Conservation (phyloP, 805 yeast genomes). For the Saccharomycopsis malanga region DNA sequence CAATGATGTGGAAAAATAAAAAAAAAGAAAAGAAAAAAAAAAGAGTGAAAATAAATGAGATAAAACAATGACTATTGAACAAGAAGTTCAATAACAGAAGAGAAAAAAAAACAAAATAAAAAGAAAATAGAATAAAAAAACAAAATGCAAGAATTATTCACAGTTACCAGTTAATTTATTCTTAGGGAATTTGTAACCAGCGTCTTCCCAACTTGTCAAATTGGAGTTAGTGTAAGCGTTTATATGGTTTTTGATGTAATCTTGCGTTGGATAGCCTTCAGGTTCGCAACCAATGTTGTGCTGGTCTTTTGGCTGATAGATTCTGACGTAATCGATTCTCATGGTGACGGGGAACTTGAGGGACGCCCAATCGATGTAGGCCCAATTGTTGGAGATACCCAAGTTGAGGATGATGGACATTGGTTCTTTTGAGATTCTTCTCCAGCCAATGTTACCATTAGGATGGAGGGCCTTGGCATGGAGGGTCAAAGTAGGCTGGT, state of each 20-base stretch:
- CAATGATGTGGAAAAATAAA: neutral
- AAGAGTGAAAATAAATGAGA: neutral
- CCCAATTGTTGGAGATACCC: conserved; percentile 91
- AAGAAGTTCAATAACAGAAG: neutral
- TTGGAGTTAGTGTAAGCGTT: conserved; percentile 66
- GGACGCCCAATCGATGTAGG: conserved; percentile 84
- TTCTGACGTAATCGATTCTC: conserved; percentile 77
- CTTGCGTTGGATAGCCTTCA: conserved; percentile 70
- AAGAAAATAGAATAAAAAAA: conserved; percentile 23
- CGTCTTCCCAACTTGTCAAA: conserved; percentile 63
- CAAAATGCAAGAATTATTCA: conserved; percentile 21
- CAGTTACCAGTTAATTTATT: conserved; percentile 51
- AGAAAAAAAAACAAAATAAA: neutral
- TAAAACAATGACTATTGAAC: neutral
- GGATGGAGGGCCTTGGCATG: conserved; percentile 75
- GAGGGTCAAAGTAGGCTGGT: conserved; percentile 65
- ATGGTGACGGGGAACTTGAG: conserved; percentile 71
- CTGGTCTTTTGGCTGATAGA: conserved; percentile 76
- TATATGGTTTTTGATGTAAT: conserved; percentile 67
- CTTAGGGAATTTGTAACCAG: conserved; percentile 68
- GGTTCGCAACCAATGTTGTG: conserved; percentile 80
- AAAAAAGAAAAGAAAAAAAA: neutral
- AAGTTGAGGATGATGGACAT: conserved; percentile 83
- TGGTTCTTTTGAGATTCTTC: conserved; percentile 82
- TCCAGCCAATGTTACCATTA: conserved; percentile 82